These are phyloP conservation scores for Aspergillus awamori DNA, from an alignment of 2,329 filamentous ascomycete genomes.

Conservation along the genomic window DNA sequence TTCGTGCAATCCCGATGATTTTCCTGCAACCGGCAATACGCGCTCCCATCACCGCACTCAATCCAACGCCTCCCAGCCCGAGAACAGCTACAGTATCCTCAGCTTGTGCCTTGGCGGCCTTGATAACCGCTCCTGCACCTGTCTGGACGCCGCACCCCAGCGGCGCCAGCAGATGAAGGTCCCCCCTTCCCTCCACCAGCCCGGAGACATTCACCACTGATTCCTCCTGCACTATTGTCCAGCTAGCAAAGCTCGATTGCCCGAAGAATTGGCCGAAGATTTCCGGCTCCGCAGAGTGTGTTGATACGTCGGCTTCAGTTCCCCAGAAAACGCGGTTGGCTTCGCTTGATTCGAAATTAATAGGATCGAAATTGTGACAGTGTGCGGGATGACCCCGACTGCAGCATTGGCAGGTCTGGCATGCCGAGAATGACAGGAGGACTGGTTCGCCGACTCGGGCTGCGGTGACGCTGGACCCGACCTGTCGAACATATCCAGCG, in stretches of 20 bases:
- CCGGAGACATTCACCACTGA: conserved; percentile 48
- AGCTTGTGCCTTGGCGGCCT: not conserved
- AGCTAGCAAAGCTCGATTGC: conserved; percentile 49
- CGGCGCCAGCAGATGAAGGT: conserved; percentile 37
- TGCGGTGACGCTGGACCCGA: conserved; percentile 46
- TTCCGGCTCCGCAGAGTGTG: conserved; percentile 19
- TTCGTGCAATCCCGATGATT: conserved; percentile 48
- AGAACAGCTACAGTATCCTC: conserved; percentile 31
- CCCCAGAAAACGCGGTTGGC: conserved; percentile 15
- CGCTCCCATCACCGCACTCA: conserved; percentile 53
- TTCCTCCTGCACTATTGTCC: conserved; percentile 44
- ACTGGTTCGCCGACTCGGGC: conserved; percentile 52
- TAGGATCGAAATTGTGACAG: conserved; percentile 52
- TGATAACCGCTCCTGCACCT: conserved; percentile 11
- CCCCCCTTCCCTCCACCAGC: conserved; percentile 34
- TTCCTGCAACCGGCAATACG: conserved; percentile 45
- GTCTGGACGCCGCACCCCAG: conserved; percentile 12
- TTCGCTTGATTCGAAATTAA: conserved; percentile 44
- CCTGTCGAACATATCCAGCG: conserved; percentile 53
- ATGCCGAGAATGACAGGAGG: conserved; percentile 53
- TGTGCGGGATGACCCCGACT: conserved; percentile 50
- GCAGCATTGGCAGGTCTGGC: conserved; percentile 53
- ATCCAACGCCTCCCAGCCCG: conserved; percentile 52
- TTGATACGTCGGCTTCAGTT: not conserved
- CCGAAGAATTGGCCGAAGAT: conserved; percentile 53